Percentiles rank a stretch among this genome's conserved stretches.
phyloP scores from a whole-genome alignment of 2,329 filamentous ascomycete species.

The Raffaelea ambrosiae region DNA sequence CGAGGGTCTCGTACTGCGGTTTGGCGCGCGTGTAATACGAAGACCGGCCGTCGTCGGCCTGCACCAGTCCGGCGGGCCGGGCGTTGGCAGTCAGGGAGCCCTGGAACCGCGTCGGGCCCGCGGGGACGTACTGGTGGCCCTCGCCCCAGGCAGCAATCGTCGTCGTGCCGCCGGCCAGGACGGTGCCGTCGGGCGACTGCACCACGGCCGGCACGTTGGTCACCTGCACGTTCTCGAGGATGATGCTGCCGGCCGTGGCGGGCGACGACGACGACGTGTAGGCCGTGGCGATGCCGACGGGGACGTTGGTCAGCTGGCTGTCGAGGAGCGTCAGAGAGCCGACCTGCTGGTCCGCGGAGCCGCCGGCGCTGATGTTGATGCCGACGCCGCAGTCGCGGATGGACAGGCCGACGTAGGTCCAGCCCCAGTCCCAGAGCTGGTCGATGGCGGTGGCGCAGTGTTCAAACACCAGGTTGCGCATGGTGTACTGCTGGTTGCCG shows the following conservation, averaged over 20 bases:
- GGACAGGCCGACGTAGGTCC: slow-evolving; percentile 58
- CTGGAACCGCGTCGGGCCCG: slow-evolving; percentile 31
- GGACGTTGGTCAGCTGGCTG: slow-evolving; percentile 58
- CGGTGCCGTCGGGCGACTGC: slow-evolving; percentile 34
- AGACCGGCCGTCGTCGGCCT: slow-evolving; percentile 29
- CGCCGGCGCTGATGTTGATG: slow-evolving; percentile 52
- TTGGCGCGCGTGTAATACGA: slow-evolving; percentile 65
- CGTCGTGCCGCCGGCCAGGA: slow-evolving; percentile 34
- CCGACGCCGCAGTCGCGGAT: slow-evolving; percentile 57
- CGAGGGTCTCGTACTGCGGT: slow-evolving; percentile 59
- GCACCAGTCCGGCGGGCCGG: slow-evolving; percentile 33
- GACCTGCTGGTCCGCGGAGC: slow-evolving; percentile 36
- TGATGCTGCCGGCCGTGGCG: slow-evolving; percentile 29
- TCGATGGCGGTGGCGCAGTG: slow-evolving; percentile 56
- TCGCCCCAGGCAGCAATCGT: slow-evolving; percentile 50
- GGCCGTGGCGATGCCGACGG: slow-evolving; percentile 58
- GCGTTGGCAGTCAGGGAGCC: slow-evolving; percentile 32
- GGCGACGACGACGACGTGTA: slow-evolving; percentile 18
- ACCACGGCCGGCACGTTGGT: slow-evolving; percentile 29
- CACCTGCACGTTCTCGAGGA: slow-evolving; percentile 38
- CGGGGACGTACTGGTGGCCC: slow-evolving; percentile 50
- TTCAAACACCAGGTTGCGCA: slow-evolving; percentile 57
- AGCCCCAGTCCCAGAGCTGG: slow-evolving; percentile 70
- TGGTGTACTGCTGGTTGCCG: slow-evolving; percentile 63
- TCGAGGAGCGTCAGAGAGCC: slow-evolving; percentile 69